Evolutionary conservation across 2,329 filamentous ascomycete species (phyloP), one percentile per base, ranked within the genome.

Genomic region (Alternaria sp.): DNA sequence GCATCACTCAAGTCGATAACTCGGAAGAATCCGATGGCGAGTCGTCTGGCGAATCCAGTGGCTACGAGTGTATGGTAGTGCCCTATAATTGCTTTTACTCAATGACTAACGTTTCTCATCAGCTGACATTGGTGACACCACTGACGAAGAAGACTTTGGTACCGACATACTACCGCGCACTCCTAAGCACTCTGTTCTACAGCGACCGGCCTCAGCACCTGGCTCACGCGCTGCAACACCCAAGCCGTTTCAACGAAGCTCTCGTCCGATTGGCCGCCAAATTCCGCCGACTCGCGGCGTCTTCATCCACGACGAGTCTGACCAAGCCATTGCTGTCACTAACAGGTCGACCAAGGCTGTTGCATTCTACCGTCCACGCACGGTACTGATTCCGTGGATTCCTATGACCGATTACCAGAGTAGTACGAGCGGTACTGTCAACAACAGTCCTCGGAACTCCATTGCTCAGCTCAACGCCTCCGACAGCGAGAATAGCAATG

Each of bases 101-200:
- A 30, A 63, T 68, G 78, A 82, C 86, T 88, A 83, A 88, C 80
- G 58, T 55, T 67, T 30, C 28, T 56, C 64, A 61, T 64, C 71
- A 88, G 86, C 86, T 73, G 87, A 88, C 77, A 84, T 87, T 77
- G 86, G 86, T 75, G 86, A 88, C 69, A 88, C 87, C 58, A 88
- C 87, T 76, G 86, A 88, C 75, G 78, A 80, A 58, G 75, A 76
- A 60, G 77, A 77, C 33, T 71, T 81, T 84, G 53, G 83, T 82
- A 65, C 82, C 80, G 61, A 83, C 79, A 60, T 82, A 80, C 50
- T 84, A 78, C 67, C 85, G 82, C 69, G 82, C 78, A 69, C 83
- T 79, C 73, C 84, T 79, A 73, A 77, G 55, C 76, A 74, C 55
- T 79, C 78, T 57, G 82, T 88, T 18, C 79, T 88, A 60, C 85